A percentile compares a stretch with the other conserved stretches of the same genome.
Evolutionary conservation across 2,329 filamentous ascomycete genomes (phyloP).

Genomic region (Colletotrichum melonis): DNA sequence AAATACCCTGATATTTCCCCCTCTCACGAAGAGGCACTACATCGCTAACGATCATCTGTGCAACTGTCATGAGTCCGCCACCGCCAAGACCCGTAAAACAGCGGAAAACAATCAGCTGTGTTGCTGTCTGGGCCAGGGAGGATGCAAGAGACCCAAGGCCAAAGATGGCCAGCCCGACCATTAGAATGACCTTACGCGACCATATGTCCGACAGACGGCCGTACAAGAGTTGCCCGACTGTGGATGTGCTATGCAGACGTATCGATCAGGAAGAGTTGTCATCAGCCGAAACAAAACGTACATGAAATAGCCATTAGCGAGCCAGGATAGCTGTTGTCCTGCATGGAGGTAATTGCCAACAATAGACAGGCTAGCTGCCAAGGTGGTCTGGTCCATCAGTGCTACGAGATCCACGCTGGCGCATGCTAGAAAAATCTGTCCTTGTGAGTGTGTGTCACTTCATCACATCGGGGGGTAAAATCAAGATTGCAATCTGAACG

Average conservation of each 20-base stretch:
- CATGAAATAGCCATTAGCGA: slow-evolving; percentile 67
- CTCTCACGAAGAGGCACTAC: slow-evolving; percentile 59
- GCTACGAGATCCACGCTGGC: slow-evolving; percentile 65
- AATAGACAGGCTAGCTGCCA: slow-evolving; percentile 65
- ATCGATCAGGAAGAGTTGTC: background rate
- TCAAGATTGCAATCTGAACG: background rate
- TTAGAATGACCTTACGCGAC: slow-evolving; percentile 55
- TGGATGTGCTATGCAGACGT: slow-evolving; percentile 50
- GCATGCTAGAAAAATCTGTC: slow-evolving; percentile 67
- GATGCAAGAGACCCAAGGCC: slow-evolving; percentile 56
- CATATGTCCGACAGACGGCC: slow-evolving; percentile 59
- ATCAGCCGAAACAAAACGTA: slow-evolving; percentile 42
- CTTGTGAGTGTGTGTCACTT: no score
- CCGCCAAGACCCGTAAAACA: slow-evolving; percentile 56
- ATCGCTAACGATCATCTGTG: slow-evolving; percentile 61
- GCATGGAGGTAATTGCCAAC: slow-evolving; percentile 62
- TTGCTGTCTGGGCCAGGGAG: slow-evolving; percentile 52
- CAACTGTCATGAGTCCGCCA: slow-evolving; percentile 54
- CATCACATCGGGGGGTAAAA: no score
- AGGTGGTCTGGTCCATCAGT: slow-evolving; percentile 68
- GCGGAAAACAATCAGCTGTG: slow-evolving; percentile 54
- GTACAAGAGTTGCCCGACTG: slow-evolving; percentile 58
- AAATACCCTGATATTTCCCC: slow-evolving; percentile 52
- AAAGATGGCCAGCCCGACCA: slow-evolving; percentile 53
- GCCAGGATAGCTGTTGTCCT: slow-evolving; percentile 63